Conservation (phyloP, 768 basidiomycete genomes). For the Tubosaeta sp. region DNA sequence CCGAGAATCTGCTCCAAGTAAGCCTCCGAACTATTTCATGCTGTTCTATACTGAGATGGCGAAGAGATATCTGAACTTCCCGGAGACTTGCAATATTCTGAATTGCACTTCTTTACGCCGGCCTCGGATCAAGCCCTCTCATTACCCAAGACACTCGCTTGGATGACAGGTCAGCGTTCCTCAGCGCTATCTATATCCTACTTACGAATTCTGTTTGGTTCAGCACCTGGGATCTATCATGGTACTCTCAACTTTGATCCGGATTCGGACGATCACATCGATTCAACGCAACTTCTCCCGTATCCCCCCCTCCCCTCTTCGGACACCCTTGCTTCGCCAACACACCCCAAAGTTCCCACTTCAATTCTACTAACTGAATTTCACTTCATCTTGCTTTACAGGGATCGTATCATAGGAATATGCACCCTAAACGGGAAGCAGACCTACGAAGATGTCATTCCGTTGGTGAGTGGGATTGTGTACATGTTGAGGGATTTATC, state of each 20-base stretch:
- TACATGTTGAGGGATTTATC: not conserved
- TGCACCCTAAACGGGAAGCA: conserved; percentile 76
- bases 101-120: conserved; percentile 75
- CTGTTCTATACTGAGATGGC: conserved; percentile 19
- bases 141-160: conserved; percentile 73
- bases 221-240: conserved; percentile 88
- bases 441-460: conserved; percentile 79
- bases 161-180: conserved; percentile 75
- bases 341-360: conserved; percentile 47
- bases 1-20: conserved; percentile 78
- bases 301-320: conserved; percentile 50
- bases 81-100: conserved; percentile 68
- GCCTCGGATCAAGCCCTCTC: conserved; percentile 67
- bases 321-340: conserved; percentile 18
- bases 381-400: conserved; percentile 85
- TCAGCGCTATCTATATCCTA: not conserved
- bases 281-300: conserved; percentile 73
- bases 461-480: conserved; percentile 52
- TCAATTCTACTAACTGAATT: conserved; percentile 87
- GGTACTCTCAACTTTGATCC: conserved; percentile 70
- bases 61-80: conserved; percentile 90
- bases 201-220: not conserved
- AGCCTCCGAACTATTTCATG: conserved; percentile 24
- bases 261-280: conserved; percentile 68
- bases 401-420: conserved; percentile 70